Evolutionary conservation across 2,329 filamentous ascomycete species (phyloP), one percentile per base, ranked within the genome.

Genomic region (Neurospora sp.): DNA sequence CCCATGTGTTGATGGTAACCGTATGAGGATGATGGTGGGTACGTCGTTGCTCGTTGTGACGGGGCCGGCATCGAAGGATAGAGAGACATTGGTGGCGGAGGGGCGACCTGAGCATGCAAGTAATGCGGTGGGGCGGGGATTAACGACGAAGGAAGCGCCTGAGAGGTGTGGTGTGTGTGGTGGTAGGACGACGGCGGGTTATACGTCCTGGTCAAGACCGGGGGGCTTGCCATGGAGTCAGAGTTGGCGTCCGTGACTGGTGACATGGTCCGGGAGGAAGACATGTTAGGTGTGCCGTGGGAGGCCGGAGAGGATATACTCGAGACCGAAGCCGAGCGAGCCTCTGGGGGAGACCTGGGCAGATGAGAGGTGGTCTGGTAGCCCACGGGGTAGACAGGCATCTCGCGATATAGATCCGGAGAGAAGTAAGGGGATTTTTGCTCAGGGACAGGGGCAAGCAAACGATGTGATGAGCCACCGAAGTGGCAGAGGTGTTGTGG

Each of bases 291-390:
- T n/a, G 65, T 37, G 57, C 8, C 70, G 68, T 70, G 71, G 3
- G 74, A 74, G 8, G 70, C 38, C 10, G 71, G 68, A 2, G 74
- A 75, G 12, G 74, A 72, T 6, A 69, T 67, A 4, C 73, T 75
- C 2, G 73, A 75, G 5, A 73, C 73, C 6, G 74, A 75, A 1
- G 72, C 66, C 19, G 73, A 73, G 28, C 74, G 74, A 33, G 68
- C 62, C 33, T 68, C 71, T 11, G 70, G 23, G 33, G 66, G 71
- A n/a, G 68, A 70, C 28, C 39, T 71, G 17, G 69, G 36, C 19
- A 52, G 66, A 8, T 17, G 19, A 10, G 66, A 52, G 12, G 69
- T 40, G 3, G 68, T 52, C n/a, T 71, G 68, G 41, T 69, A 71
- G 38, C 57, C 65, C 4, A 62, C 62, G 8, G 67, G 39, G 10